These are phyloP conservation scores for Scutellaria galericulata DNA, from an alignment of 257 asterid species.

Conservation along the genomic window DNA sequence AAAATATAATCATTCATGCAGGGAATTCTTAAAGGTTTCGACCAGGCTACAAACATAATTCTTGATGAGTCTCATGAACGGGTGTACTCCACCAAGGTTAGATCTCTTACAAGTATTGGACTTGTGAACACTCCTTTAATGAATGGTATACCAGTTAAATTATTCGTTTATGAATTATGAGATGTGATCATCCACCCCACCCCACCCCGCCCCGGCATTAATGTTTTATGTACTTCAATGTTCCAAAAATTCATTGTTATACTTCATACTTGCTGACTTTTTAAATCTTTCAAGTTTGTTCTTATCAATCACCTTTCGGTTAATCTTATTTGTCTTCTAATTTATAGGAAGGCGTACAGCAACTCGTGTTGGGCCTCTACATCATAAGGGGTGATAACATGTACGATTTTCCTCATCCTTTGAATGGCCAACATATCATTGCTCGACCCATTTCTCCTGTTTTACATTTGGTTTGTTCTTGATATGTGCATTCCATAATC, in stretches of 20 bases:
- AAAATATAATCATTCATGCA: constrained; percentile 42
- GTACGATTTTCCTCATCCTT: constrained; percentile 48
- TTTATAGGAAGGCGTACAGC: constrained; percentile 95
- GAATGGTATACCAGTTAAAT: not conserved
- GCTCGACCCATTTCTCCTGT: not conserved
- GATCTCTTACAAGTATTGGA: constrained; percentile 24
- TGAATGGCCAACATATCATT: not conserved
- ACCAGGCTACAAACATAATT: constrained; percentile 94
- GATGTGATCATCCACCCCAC: not conserved
- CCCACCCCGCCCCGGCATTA: not conserved
- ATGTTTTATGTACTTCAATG: not conserved
- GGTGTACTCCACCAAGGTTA: constrained; percentile 95
- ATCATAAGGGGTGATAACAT: constrained; percentile 97
- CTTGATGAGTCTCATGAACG: constrained; percentile 99
- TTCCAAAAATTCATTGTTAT: not conserved
- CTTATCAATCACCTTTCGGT: not conserved
- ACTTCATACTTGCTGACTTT: not conserved
- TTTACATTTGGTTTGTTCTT: not conserved
- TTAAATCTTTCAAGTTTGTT: not conserved
- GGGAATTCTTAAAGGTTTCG: constrained; percentile 94
- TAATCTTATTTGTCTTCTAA: constrained; percentile 28
- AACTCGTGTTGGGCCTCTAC: constrained; percentile 96
- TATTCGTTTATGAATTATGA: not conserved
- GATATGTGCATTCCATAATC: not conserved
- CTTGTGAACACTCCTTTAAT: not conserved